phyloP scores from a whole-genome alignment of 1,284 basidiomycete genomes.

The Ceratobasidium sp. region DNA sequence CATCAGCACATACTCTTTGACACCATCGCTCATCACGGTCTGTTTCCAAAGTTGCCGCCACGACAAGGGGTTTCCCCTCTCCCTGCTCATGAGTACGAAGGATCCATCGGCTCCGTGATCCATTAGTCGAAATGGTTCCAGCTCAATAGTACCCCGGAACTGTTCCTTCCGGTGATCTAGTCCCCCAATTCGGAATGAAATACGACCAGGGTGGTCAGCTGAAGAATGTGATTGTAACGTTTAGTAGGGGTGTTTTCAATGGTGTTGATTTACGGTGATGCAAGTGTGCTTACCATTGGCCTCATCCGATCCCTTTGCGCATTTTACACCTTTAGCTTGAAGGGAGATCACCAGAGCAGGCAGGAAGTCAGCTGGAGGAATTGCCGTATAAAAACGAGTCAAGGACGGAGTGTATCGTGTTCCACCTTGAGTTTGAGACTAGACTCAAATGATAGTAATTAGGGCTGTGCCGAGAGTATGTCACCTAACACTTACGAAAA shows the following conservation, averaged over 20 bases:
- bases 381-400: constrained; percentile 48
- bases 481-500: constrained; percentile 45
- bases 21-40: constrained; percentile 20
- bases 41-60: constrained; percentile 48
- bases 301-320: constrained; percentile 41
- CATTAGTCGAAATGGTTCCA: constrained; percentile 44
- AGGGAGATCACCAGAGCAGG: constrained; percentile 39
- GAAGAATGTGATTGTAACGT: not conserved
- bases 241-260: not conserved
- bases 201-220: constrained; percentile 28
- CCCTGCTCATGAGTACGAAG: constrained; percentile 46
- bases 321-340: constrained; percentile 39
- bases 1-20: constrained; percentile 37
- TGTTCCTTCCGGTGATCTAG: constrained; percentile 44
- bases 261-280: too few species aligned
- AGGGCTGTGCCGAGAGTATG: not conserved
- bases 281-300: constrained; percentile 11
- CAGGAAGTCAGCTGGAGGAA: constrained; percentile 29
- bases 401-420: constrained; percentile 47
- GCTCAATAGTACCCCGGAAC: constrained; percentile 46
- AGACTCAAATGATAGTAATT: not conserved
- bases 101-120: constrained; percentile 41
- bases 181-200: constrained; percentile 45
- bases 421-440: constrained; percentile 49
- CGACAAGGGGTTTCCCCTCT: constrained; percentile 45